phyloP scores from a whole-genome alignment of 208 protist species.

The Crithidia bombi region DNA sequence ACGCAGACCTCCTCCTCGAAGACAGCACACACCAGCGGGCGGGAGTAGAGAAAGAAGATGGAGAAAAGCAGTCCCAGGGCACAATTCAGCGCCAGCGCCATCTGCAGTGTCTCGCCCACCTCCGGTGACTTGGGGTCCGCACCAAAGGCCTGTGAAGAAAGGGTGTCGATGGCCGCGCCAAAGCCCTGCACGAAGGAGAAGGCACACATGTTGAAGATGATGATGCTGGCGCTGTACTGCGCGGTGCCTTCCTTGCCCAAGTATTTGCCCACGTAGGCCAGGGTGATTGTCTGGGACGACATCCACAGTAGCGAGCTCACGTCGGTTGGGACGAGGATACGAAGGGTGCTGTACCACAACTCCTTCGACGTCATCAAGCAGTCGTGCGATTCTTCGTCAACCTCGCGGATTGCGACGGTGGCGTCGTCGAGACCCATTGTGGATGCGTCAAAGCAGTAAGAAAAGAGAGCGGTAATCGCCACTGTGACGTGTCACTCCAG shows the following conservation, averaged over 20 bases:
- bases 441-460: not conserved
- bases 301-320: slow-evolving; percentile 68
- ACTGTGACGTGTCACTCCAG: too few species aligned
- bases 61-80: slow-evolving; percentile 51
- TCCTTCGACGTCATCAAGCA: slow-evolving; percentile 25
- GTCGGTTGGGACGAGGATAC: slow-evolving; percentile 68
- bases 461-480: too few species aligned
- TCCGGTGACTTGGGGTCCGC: slow-evolving; percentile 51
- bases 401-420: slow-evolving; percentile 19
- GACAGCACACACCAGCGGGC: slow-evolving; percentile 41
- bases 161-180: slow-evolving; percentile 71
- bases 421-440: slow-evolving; percentile 13
- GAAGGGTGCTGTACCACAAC: slow-evolving; percentile 40
- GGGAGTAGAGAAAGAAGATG: slow-evolving; percentile 50
- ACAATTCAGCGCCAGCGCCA: slow-evolving; percentile 53
- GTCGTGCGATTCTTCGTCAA: slow-evolving; percentile 28
- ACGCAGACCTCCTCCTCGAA: slow-evolving; percentile 51
- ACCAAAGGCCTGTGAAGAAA: slow-evolving; percentile 76
- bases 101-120: slow-evolving; percentile 68
- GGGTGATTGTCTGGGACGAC: slow-evolving; percentile 65
- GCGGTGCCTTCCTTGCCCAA: slow-evolving; percentile 41
- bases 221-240: slow-evolving; percentile 66
- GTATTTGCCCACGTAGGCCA: slow-evolving; percentile 55
- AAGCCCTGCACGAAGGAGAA: slow-evolving; percentile 69
- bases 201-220: slow-evolving; percentile 73